These are phyloP conservation scores for Diaporthe vaccinii DNA, from an alignment of 2,329 filamentous ascomycete species.

Conservation along the genomic window DNA sequence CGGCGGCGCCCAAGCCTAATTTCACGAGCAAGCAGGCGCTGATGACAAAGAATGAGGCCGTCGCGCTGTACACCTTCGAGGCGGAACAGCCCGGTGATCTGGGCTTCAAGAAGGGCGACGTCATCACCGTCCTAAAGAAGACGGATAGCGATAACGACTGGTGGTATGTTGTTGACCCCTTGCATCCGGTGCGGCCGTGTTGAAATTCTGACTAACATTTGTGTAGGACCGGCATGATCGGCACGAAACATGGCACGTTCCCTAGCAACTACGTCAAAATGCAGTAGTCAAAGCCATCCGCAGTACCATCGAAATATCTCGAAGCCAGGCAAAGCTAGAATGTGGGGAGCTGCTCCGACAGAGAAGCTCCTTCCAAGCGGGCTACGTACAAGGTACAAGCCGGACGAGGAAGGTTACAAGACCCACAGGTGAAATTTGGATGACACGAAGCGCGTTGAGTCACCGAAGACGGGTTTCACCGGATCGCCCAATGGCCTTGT, in stretches of 20 bases:
- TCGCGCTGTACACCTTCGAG: slow-evolving; percentile 95
- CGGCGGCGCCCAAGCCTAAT: slow-evolving; percentile 89
- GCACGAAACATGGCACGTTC: slow-evolving; percentile 89
- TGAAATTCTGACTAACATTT: slow-evolving; percentile 34
- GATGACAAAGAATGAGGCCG: slow-evolving; percentile 81
- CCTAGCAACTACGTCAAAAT: slow-evolving; percentile 85
- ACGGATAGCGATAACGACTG: slow-evolving; percentile 96
- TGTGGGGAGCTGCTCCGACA: neutral
- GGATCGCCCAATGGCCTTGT: neutral
- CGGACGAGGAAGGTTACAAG: neutral
- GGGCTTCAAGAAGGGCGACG: slow-evolving; percentile 96
- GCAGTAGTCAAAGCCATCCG: slow-evolving; percentile 54
- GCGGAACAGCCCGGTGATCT: slow-evolving; percentile 93
- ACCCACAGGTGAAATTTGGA: neutral
- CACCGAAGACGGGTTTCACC: no score
- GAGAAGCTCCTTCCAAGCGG: neutral
- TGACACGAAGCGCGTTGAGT: no score
- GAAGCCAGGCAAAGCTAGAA: no score
- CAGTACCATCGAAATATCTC: neutral
- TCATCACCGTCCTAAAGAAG: slow-evolving; percentile 95
- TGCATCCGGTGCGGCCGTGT: neutral
- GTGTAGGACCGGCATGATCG: slow-evolving; percentile 86
- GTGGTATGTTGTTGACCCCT: slow-evolving; percentile 74
- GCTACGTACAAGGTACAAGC: no score
- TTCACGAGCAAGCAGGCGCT: slow-evolving; percentile 73